Evolutionary conservation across 2,329 filamentous ascomycete species (phyloP).

Genomic region (Trichoderma aggressivum): DNA sequence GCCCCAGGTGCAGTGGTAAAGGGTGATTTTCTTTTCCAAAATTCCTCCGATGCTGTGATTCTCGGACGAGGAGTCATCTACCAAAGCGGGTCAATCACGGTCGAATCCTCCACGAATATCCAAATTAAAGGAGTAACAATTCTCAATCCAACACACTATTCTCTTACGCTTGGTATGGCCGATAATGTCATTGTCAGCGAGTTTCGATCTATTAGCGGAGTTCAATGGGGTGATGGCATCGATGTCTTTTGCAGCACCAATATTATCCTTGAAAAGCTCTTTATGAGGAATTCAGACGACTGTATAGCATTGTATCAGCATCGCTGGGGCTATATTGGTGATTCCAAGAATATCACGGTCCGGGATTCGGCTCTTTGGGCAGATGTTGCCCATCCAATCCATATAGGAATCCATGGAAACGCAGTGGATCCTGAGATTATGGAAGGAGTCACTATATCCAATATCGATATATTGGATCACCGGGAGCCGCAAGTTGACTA

Average conservation of each 20-base stretch:
- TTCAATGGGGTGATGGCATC: background rate
- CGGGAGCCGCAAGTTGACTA: background rate
- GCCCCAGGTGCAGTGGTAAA: background rate
- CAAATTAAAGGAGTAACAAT: background rate
- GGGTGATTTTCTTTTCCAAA: background rate
- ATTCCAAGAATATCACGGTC: background rate
- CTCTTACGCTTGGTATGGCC: background rate
- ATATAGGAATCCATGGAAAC: background rate
- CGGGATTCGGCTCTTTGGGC: background rate
- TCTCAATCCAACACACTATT: background rate
- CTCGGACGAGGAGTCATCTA: background rate
- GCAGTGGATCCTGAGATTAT: background rate
- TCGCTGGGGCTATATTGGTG: background rate
- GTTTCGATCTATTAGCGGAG: background rate
- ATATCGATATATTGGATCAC: background rate
- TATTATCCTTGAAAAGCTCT: background rate
- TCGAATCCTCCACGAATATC: background rate
- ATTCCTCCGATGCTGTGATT: background rate
- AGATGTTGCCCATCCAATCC: background rate
- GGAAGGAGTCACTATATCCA: background rate
- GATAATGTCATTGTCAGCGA: background rate
- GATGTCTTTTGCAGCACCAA: background rate
- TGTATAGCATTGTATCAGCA: background rate
- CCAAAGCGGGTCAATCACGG: background rate
- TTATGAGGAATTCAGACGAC: background rate